Conservation (phyloP, 108 stramenopile genomes). For the Pseudonitzschia multistriata region DNA sequence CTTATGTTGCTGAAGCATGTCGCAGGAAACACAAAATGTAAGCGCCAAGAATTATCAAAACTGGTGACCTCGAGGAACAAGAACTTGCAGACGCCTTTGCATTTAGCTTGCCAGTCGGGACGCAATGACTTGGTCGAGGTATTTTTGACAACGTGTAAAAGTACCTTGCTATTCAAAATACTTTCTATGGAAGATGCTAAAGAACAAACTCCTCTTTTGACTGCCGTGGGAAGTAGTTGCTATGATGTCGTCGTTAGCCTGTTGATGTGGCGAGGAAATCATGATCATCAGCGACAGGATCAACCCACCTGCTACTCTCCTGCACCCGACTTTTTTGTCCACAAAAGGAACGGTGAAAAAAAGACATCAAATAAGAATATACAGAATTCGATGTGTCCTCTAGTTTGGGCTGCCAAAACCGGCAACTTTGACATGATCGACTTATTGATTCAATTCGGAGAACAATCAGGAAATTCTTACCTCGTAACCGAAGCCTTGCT, state of each 20-base stretch:
- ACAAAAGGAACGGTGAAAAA: background rate
- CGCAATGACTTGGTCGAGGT: constrained; percentile 47
- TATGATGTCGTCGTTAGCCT: constrained; percentile 58
- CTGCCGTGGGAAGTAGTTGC: constrained; percentile 56
- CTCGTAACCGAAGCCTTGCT: constrained; percentile 26
- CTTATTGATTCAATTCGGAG: constrained; percentile 53
- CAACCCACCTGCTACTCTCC: background rate
- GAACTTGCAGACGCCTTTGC: constrained; percentile 48
- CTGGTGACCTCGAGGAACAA: constrained; percentile 48
- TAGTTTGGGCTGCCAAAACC: constrained; percentile 55
- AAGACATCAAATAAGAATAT: background rate
- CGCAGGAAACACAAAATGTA: constrained; percentile 15
- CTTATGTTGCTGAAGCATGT: constrained; percentile 19
- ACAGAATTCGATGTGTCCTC: constrained; percentile 33
- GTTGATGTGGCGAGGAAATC: constrained; percentile 61
- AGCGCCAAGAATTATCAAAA: constrained; percentile 36
- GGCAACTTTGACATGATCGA: constrained; percentile 56
- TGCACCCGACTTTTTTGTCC: background rate
- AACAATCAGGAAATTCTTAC: constrained; percentile 27
- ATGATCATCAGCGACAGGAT: constrained; percentile 7
- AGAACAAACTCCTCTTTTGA: constrained; percentile 50
- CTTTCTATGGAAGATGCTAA: constrained; percentile 45
- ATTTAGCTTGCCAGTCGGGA: constrained; percentile 57
- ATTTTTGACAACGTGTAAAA: constrained; percentile 38
- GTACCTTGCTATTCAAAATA: constrained; percentile 46